These are phyloP conservation scores for Syncephalastrum monosporum DNA, from an alignment of 371 early-diverging fungal species.

Conservation along the genomic window DNA sequence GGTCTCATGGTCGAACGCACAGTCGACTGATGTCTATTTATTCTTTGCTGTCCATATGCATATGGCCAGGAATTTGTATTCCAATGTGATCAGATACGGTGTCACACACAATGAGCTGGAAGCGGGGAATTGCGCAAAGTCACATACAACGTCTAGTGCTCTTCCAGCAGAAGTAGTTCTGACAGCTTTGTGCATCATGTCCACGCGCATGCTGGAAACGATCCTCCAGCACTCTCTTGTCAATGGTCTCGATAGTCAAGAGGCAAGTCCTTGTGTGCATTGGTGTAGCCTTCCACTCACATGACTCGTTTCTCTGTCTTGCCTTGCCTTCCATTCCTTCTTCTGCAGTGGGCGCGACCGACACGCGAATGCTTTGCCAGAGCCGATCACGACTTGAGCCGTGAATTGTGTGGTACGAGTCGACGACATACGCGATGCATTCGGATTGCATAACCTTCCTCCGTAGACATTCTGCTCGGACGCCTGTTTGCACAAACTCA, in stretches of 20 bases:
- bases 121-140: no score
- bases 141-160: no score
- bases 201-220: conserved; percentile 5
- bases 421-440: neutral
- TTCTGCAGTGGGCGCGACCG: conserved; percentile 37
- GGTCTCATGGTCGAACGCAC: no score
- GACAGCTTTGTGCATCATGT: conserved; percentile 3
- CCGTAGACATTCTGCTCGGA: conserved; percentile 32
- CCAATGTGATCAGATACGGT: no score
- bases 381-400: conserved; percentile 12
- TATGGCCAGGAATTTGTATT: no score
- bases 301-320: neutral
- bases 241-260: neutral
- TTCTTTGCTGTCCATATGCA: no score
- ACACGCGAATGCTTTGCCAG: conserved; percentile 33
- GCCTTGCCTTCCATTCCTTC: neutral
- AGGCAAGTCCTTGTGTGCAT: neutral
- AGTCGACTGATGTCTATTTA: no score
- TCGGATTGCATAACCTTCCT: neutral
- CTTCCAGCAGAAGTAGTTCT: no score
- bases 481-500: conserved; percentile 32
- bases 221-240: conserved; percentile 6
- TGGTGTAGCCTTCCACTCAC: neutral
- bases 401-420: conserved; percentile 32
- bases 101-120: no score